Evolutionary conservation across 202 grass and related monocot genomes (phyloP).

Genomic region (Bolboschoenoplectus hybrid): DNA sequence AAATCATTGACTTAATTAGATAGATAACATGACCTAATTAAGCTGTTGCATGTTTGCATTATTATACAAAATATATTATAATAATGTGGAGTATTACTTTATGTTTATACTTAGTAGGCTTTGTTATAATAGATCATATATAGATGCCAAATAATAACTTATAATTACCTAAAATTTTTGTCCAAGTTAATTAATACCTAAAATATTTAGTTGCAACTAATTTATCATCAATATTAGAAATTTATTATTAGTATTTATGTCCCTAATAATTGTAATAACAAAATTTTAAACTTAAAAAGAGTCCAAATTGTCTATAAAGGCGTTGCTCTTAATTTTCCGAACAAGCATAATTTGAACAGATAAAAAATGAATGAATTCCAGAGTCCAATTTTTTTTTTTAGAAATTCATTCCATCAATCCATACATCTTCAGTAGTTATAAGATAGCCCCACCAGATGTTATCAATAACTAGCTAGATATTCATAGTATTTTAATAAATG

Average conservation of each 20-base stretch:
- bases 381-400: too few species aligned
- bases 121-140: background rate
- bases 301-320: background rate
- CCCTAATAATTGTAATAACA: background rate
- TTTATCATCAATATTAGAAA: background rate
- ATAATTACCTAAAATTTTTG: background rate
- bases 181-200: background rate
- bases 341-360: background rate
- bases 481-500: too few species aligned
- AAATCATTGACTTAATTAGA: constrained; percentile 14
- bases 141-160: background rate
- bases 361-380: too few species aligned
- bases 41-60: background rate
- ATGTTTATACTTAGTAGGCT: background rate
- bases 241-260: background rate
- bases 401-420: too few species aligned
- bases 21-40: constrained; percentile 15
- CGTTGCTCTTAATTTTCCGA: background rate
- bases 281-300: background rate
- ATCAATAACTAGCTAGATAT: too few species aligned
- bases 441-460: too few species aligned
- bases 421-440: too few species aligned
- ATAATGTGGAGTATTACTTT: background rate
- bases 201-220: background rate
- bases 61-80: background rate